Evolutionary conservation across 345 rosid species (phyloP), one percentile per base, ranked within the genome.

Genomic region (Crucihimalaya himalaica): DNA sequence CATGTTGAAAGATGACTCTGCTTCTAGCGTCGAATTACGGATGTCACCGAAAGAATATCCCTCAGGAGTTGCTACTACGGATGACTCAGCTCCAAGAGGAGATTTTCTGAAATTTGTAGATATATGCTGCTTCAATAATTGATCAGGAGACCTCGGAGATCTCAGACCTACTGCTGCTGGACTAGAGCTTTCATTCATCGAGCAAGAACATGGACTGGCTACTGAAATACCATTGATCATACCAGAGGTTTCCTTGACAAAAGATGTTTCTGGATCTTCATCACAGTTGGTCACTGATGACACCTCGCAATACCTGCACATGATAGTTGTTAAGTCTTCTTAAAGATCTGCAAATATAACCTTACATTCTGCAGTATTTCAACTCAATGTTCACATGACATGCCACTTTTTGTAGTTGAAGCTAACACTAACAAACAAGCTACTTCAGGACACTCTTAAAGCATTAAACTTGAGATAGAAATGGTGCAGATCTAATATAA

Each of bases 241-340:
- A 67, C 46, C 68, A n/a, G 84, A 81, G 39, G 88, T 81, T 84
- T 89, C 93, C 82, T 78, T 83, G 51, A 88, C 85, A 68, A 81
- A 13, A 40, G 73, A 63, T 69, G 84, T 39, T 52, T 85, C 92
- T 71, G 67, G 82, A 72, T 82, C 93, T 79, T 84, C 93, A 80
- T 66, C 50, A 68, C 74, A 73, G 58, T 74, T 79, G 45, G 79
- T 39, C 56, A 63, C 71, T n/a, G 84, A 70, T n/a, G 77, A 72
- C 67, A 74, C 57, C 66, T 72, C 83, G 20, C 66, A 82, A 63
- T 25, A 83, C 88, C 98, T 89, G 86, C 81, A 81, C 63, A 70
- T 57, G 25, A 31, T n/a, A 64, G 39, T 27, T 69, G 42, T 63
- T 18, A 35, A 27, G 60, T 31, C 52, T 53, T 8, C 12, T 34